Evolutionary conservation across 306 rosid species (phyloP).

Genomic region (Dalbergia oliveri): DNA sequence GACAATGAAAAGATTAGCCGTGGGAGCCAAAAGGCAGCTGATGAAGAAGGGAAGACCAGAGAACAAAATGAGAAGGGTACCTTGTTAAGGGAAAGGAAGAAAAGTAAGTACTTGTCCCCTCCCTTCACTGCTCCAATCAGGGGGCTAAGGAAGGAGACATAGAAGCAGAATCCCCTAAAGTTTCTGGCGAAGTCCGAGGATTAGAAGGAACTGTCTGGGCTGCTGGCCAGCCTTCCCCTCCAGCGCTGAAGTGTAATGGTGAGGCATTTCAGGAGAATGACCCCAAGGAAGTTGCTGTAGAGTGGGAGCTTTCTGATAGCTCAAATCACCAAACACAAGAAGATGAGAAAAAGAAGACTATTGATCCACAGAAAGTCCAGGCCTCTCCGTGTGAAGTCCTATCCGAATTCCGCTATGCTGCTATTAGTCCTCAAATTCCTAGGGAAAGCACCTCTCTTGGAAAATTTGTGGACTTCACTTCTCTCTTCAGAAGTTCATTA

Average conservation of each 20-base stretch:
- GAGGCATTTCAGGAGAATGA: slow-evolving; percentile 45
- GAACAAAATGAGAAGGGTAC: slow-evolving; percentile 48
- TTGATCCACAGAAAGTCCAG: slow-evolving; percentile 60
- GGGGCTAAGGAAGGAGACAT: slow-evolving; percentile 47
- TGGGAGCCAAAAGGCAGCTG: slow-evolving; percentile 34
- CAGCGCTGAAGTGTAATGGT: slow-evolving; percentile 30
- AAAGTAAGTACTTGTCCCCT: slow-evolving; percentile 87
- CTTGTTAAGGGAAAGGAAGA: slow-evolving; percentile 75
- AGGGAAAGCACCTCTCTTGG: slow-evolving; percentile 47
- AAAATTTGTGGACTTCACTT: slow-evolving; percentile 54
- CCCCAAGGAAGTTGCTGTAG: slow-evolving; percentile 37
- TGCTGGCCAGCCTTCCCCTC: slow-evolving; percentile 44
- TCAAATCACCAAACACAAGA: slow-evolving; percentile 45
- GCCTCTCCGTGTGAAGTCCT: slow-evolving; percentile 55
- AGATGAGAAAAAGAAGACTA: slow-evolving; percentile 42
- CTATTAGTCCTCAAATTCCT: slow-evolving; percentile 52
- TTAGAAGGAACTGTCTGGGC: slow-evolving; percentile 38
- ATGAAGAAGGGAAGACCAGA: slow-evolving; percentile 43
- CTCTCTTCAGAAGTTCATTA: slow-evolving; percentile 64
- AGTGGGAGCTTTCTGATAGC: slow-evolving; percentile 38
- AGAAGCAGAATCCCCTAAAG: slow-evolving; percentile 43
- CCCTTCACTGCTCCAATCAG: slow-evolving; percentile 68
- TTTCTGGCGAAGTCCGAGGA: slow-evolving; percentile 35
- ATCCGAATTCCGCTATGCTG: slow-evolving; percentile 55
- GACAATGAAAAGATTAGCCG: slow-evolving; percentile 26